phyloP scores from a whole-genome alignment of 2,329 filamentous ascomycete genomes.

The Aspergillus piperis region DNA sequence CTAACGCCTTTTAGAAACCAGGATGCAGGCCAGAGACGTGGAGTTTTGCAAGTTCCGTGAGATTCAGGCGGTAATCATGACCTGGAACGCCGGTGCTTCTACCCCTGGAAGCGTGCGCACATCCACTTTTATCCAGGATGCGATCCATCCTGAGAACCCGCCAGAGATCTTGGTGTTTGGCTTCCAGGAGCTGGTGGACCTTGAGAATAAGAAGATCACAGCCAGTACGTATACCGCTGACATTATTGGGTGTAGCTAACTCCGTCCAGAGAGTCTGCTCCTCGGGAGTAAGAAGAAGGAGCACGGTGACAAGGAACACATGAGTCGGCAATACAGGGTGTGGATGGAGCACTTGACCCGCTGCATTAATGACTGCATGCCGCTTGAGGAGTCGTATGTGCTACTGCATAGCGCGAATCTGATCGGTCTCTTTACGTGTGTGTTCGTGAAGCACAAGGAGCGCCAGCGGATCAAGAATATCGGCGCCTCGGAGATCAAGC shows the following conservation, averaged over 20 bases:
- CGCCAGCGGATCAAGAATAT: constrained; percentile 75
- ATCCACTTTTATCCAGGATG: constrained; percentile 74
- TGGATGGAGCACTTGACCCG: constrained; percentile 90
- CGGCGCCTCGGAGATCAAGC: constrained; percentile 81
- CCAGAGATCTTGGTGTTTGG: constrained; percentile 94
- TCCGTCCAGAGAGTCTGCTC: constrained; percentile 69
- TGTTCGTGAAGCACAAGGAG: constrained; percentile 84
- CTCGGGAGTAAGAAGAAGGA: constrained; percentile 80
- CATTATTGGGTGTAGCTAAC: constrained; percentile 30
- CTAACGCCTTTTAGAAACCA: constrained; percentile 58
- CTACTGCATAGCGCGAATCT: constrained; percentile 86
- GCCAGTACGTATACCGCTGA: constrained; percentile 62
- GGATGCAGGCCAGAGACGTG: constrained; percentile 81
- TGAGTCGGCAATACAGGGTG: constrained; percentile 95
- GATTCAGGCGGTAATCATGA: constrained; percentile 77
- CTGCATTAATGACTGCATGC: constrained; percentile 80
- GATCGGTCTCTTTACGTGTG: constrained; percentile 91
- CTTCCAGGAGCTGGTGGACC: constrained; percentile 96
- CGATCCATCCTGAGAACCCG: constrained; percentile 72
- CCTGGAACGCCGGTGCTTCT: constrained; percentile 96
- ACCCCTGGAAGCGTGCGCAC: constrained; percentile 85
- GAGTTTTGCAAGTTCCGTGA: constrained; percentile 86
- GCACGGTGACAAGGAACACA: constrained; percentile 74
- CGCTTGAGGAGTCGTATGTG: constrained; percentile 73
- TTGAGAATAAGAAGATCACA: constrained; percentile 95